A percentile compares a stretch with the other conserved stretches of the same genome.
phyloP scores from a whole-genome alignment of 1,284 basidiomycete species.

The Grifola frondosa region DNA sequence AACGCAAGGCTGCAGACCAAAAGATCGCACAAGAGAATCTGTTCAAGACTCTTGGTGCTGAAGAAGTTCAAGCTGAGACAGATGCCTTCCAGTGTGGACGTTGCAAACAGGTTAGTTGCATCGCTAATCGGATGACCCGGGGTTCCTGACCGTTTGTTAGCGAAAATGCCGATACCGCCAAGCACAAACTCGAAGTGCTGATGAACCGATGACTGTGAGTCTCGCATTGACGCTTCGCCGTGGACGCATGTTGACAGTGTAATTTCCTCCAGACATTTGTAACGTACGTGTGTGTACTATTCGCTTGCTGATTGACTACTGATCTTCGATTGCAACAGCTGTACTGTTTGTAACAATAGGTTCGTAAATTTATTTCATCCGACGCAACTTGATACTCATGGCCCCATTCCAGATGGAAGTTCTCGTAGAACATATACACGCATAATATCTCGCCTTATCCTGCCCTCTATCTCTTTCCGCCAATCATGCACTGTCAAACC shows the following conservation, averaged over 20 bases:
- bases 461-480: no score
- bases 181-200: constrained; percentile 91
- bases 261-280: constrained; percentile 32
- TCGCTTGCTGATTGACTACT: constrained; percentile 8
- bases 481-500: no score
- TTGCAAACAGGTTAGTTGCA: constrained; percentile 72
- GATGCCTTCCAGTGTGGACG: constrained; percentile 96
- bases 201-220: constrained; percentile 95
- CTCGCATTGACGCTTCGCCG: constrained; percentile 3
- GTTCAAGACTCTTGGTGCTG: constrained; percentile 89
- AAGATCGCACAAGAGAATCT: constrained; percentile 88
- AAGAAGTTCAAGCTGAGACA: constrained; percentile 90
- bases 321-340: constrained; percentile 36
- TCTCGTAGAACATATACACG: constrained; percentile 45
- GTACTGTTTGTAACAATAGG: constrained; percentile 62
- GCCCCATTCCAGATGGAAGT: constrained; percentile 55
- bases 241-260: constrained; percentile 14
- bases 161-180: constrained; percentile 91
- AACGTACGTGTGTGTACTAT: constrained; percentile 27
- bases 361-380: constrained; percentile 22
- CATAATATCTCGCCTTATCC: constrained; percentile 7
- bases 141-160: constrained; percentile 36
- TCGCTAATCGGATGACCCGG: not conserved
- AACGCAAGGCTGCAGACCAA: constrained; percentile 79
- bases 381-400: constrained; percentile 6